Percentiles rank a stretch among this genome's conserved stretches.
These are phyloP conservation scores for Begonia fuchsioides DNA, from an alignment of 306 rosid genomes.

Conservation along the genomic window DNA sequence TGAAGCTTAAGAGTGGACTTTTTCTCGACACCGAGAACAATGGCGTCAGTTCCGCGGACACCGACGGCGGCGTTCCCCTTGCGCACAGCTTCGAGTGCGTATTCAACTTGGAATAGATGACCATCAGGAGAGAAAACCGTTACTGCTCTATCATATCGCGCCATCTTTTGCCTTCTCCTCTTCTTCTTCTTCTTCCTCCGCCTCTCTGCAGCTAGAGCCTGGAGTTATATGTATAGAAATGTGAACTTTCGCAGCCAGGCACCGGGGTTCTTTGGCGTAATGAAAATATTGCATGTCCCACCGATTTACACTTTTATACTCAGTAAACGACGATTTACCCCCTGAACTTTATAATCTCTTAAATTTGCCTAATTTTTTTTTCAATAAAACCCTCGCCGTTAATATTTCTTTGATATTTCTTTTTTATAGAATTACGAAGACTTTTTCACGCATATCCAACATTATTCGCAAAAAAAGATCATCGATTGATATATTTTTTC, in stretches of 20 bases:
- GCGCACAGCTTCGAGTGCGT: constrained; percentile 95
- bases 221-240: background rate
- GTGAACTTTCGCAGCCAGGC: constrained; percentile 2
- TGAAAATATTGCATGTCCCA: too few species aligned
- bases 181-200: background rate
- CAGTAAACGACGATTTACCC: too few species aligned
- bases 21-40: constrained; percentile 95
- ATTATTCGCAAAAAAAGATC: too few species aligned
- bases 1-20: constrained; percentile 90
- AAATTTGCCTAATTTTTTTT: too few species aligned
- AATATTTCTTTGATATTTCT: too few species aligned
- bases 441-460: too few species aligned
- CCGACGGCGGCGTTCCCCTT: constrained; percentile 99
- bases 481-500: too few species aligned
- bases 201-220: background rate
- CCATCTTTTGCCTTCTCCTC: constrained; percentile 26
- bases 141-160: constrained; percentile 91
- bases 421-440: too few species aligned
- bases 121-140: constrained; percentile 96
- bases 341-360: too few species aligned
- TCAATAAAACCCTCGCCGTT: too few species aligned
- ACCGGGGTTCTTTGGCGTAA: background rate
- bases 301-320: too few species aligned
- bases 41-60: constrained; percentile 88
- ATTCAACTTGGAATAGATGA: constrained; percentile 90